Percentiles rank a stretch among this genome's conserved stretches.
These are phyloP conservation scores for Nemania sp. DNA, from an alignment of 2,329 filamentous ascomycete genomes.

Conservation along the genomic window DNA sequence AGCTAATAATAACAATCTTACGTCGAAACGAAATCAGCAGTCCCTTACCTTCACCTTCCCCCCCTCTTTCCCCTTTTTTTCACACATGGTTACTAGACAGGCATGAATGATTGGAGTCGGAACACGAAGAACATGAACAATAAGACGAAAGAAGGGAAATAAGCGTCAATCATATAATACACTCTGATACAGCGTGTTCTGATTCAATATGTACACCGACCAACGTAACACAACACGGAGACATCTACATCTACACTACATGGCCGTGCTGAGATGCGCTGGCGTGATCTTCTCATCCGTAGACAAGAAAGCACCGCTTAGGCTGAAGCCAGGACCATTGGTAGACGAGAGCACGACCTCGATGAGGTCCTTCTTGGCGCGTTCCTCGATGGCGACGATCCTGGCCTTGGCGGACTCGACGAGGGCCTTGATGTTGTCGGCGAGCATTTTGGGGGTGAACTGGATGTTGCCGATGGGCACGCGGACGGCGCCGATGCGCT, in stretches of 20 bases:
- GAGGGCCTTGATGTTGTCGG: slow-evolving; percentile 80
- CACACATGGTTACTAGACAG: slow-evolving; percentile 12
- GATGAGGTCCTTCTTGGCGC: slow-evolving; percentile 72
- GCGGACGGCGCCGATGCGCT: slow-evolving; percentile 80
- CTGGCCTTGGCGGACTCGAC: slow-evolving; percentile 79
- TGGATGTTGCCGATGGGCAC: slow-evolving; percentile 90
- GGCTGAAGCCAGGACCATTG: slow-evolving; percentile 80
- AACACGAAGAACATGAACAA: too few relatives aligned
- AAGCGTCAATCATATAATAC: slow-evolving; percentile 2
- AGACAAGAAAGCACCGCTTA: slow-evolving; percentile 78
- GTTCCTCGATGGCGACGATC: slow-evolving; percentile 66
- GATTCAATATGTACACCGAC: slow-evolving; percentile 26
- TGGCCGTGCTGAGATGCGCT: slow-evolving; percentile 57
- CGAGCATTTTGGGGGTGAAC: slow-evolving; percentile 85
- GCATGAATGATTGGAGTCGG: background rate
- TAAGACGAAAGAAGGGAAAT: background rate
- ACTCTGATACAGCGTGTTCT: slow-evolving; percentile 28
- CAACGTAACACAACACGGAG: background rate
- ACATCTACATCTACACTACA: slow-evolving; percentile 61
- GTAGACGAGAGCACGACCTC: slow-evolving; percentile 84
- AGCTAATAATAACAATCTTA: slow-evolving; percentile 28
- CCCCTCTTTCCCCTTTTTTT: too few relatives aligned
- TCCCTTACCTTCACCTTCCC: too few relatives aligned
- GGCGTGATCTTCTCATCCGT: slow-evolving; percentile 60
- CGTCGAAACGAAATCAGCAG: too few relatives aligned